A percentile compares a stretch with the other conserved stretches of the same genome.
phyloP scores from a whole-genome alignment of 2,329 filamentous ascomycete species.

The Tolypocladium inflatum region DNA sequence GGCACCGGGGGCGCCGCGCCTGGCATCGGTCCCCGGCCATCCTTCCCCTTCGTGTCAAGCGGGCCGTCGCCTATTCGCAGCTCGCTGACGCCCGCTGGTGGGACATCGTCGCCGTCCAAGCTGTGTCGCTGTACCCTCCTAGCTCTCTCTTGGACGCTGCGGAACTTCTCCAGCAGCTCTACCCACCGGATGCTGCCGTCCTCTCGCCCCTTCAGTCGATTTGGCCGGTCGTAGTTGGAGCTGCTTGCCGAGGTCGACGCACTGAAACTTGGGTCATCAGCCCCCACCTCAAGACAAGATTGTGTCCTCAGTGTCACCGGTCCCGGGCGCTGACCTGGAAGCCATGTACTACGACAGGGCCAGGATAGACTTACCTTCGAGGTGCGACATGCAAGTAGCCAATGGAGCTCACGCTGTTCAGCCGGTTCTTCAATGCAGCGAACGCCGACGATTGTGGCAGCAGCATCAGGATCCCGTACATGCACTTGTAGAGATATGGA shows the following conservation, averaged over 20 bases:
- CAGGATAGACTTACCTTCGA: constrained; percentile 51
- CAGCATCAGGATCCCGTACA: constrained; percentile 95
- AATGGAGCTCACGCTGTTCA: constrained; percentile 96
- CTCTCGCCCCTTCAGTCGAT: constrained; percentile 71
- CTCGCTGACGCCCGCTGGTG: constrained; percentile 33
- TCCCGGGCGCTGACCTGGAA: background rate
- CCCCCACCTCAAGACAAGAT: background rate
- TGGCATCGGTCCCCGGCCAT: constrained; percentile 20
- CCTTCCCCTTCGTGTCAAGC: constrained; percentile 30
- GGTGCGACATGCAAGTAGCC: constrained; percentile 82
- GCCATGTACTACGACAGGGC: background rate
- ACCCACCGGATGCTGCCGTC: constrained; percentile 83
- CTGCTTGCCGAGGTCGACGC: constrained; percentile 37
- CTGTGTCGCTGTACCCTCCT: constrained; percentile 57
- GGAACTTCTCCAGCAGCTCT: constrained; percentile 91
- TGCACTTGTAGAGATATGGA: constrained; percentile 92
- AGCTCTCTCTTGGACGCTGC: constrained; percentile 78
- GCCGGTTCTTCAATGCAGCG: constrained; percentile 87
- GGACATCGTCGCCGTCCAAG: constrained; percentile 39
- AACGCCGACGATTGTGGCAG: constrained; percentile 97
- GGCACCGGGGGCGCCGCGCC: constrained; percentile 29
- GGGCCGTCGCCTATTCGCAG: constrained; percentile 30
- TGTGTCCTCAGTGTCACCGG: background rate
- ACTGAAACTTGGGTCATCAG: constrained; percentile 15
- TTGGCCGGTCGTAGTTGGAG: constrained; percentile 61